These are phyloP conservation scores for Tilletia walkeri DNA, from an alignment of 1,284 basidiomycete genomes.

Conservation along the genomic window DNA sequence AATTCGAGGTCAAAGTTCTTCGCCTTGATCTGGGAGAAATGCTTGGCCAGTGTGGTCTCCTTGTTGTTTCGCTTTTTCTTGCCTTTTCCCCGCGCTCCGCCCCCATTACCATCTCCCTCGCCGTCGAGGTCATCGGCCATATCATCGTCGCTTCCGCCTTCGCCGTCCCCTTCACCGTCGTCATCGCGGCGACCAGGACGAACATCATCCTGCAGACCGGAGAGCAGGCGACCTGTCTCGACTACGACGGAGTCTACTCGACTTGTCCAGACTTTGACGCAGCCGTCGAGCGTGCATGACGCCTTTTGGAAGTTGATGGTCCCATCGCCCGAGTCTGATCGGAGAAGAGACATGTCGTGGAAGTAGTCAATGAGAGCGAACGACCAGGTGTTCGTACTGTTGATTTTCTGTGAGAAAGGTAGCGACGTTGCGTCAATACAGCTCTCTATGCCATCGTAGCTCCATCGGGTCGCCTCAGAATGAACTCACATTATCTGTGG, in stretches of 20 bases:
- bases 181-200: slow-evolving; percentile 44
- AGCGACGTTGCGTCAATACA: no score
- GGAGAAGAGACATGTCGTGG: slow-evolving; percentile 94
- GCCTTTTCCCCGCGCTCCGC: slow-evolving; percentile 72
- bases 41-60: slow-evolving; percentile 52
- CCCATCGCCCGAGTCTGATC: slow-evolving; percentile 52
- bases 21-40: slow-evolving; percentile 70
- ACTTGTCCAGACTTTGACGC: slow-evolving; percentile 99
- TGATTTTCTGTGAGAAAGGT: slow-evolving; percentile 79
- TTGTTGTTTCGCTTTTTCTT: slow-evolving; percentile 41
- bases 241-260: slow-evolving; percentile 95
- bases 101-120: slow-evolving; percentile 61
- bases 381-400: slow-evolving; percentile 94
- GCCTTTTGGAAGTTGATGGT: slow-evolving; percentile 97
- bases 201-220: slow-evolving; percentile 71
- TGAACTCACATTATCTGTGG: slow-evolving; percentile 84
- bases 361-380: slow-evolving; percentile 99
- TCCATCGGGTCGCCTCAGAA: background rate
- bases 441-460: background rate
- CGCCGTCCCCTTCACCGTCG: slow-evolving; percentile 56
- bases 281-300: slow-evolving; percentile 94
- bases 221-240: slow-evolving; percentile 91
- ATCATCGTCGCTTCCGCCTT: slow-evolving; percentile 56
- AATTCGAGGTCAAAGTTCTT: slow-evolving; percentile 76
- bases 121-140: slow-evolving; percentile 58